Conservation (phyloP, 2,329 filamentous ascomycete species). For the Emergomyces pasteurianus region DNA sequence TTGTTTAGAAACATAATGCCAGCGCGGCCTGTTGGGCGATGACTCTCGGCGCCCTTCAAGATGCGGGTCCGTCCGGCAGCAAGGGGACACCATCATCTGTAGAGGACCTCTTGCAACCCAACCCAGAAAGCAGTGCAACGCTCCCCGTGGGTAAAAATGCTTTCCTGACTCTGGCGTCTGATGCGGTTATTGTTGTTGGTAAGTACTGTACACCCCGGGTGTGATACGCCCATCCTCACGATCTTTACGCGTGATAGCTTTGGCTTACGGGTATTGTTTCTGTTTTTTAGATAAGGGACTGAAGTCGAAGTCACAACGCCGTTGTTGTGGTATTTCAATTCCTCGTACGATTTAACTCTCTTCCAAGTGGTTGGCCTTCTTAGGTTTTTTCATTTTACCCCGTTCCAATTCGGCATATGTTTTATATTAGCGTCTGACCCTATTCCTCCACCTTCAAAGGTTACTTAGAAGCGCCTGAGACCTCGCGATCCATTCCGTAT, state of each 20-base stretch:
- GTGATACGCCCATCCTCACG: neutral
- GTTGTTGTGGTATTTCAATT: constrained; percentile 46
- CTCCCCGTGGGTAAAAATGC: constrained; percentile 46
- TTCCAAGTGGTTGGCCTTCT: neutral
- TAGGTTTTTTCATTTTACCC: neutral
- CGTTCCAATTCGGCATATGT: neutral
- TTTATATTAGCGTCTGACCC: neutral
- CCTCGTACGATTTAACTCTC: constrained; percentile 29
- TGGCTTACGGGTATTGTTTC: neutral
- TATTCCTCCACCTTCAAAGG: neutral
- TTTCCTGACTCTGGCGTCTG: constrained; percentile 48
- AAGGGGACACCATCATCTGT: constrained; percentile 39
- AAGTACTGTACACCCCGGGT: constrained; percentile 7
- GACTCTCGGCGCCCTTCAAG: constrained; percentile 2
- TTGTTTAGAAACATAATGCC: neutral
- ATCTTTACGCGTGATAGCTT: neutral
- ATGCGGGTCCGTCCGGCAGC: constrained; percentile 55
- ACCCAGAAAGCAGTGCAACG: constrained; percentile 28
- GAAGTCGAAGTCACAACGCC: constrained; percentile 35
- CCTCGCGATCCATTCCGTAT: constrained; percentile 54
- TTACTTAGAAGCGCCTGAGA: constrained; percentile 30
- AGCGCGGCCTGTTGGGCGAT: neutral
- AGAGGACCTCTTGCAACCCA: neutral
- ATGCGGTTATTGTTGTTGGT: constrained; percentile 50
- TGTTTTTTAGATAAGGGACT: constrained; percentile 42